Base-by-base conservation (phyloP, 768 basidiomycete genomes). In the Suillus ampliporus region DNA sequence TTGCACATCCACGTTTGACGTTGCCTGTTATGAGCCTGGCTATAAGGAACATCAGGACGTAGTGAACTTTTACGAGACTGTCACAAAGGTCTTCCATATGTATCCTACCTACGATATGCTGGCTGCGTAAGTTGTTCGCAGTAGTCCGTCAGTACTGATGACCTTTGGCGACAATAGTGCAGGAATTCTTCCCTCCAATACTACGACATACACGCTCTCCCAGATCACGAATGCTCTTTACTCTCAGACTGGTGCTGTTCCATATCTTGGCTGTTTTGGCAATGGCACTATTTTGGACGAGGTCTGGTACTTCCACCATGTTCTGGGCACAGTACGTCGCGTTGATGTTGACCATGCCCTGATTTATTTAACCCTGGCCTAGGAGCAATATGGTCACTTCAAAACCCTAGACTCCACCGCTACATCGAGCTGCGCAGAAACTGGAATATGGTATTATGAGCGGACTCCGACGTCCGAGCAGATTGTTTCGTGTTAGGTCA, bases 1-100 rank as follows among this genome's bases (percentile, higher is more conserved):
- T 5, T 91, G 90, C 75, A 90, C 88, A 23, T 89, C 89, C 14
- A 91, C 90, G 6, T 92, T 90, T 65, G 86, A 93, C 68, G 76
- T 87, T 35, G 81, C 83, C 31, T 92, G 91, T 74, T 92, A 91
- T 65, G 86, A 84, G 7, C 71, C 80, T 10, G 74, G 75, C 37
- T 90, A 91, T 76, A 74, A 79, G 70, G 76, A 86, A 66, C 78
- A 89, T 69, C 83, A 88, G 70, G 90, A 92, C 46, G 84, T 91
- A 26, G 77, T 91, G 63, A 84, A 90, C 74, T 91, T 85, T 72
- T 88, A 82, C 65, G 86, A 89, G 63, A 82, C 89, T 11, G 84
- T 84, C 11, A 80, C 88, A 15, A 80, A 83, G 43, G 85, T 83
- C 1, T 85, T 86, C 72, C 78, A 84, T 63, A 80, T 81, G 67